Evolutionary conservation across 805 yeast species (phyloP).

Genomic region (Torulaspora quercuum): DNA sequence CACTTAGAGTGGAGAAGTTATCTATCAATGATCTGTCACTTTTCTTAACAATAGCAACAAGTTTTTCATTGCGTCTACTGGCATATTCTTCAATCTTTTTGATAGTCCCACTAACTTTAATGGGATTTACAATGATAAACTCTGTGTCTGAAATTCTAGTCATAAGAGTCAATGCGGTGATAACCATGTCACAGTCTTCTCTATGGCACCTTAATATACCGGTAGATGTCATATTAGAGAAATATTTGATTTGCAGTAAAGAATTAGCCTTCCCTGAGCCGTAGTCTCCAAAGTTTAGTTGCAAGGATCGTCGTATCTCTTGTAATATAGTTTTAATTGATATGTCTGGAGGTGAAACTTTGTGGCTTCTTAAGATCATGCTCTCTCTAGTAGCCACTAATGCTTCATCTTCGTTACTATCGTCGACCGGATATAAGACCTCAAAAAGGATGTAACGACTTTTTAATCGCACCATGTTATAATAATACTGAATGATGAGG

Average conservation of each 20-base stretch:
- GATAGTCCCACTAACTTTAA: slow-evolving; percentile 81
- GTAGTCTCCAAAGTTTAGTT: slow-evolving; percentile 69
- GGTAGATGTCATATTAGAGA: slow-evolving; percentile 73
- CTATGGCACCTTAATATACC: slow-evolving; percentile 80
- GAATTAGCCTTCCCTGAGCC: slow-evolving; percentile 66
- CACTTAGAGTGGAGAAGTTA: slow-evolving; percentile 16
- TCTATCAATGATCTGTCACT: slow-evolving; percentile 10
- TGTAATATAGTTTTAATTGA: slow-evolving; percentile 49
- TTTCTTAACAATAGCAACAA: slow-evolving; percentile 19
- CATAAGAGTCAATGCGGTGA: slow-evolving; percentile 64
- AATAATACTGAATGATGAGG: too few relatives aligned
- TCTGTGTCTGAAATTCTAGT: slow-evolving; percentile 46
- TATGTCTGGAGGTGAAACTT: slow-evolving; percentile 47
- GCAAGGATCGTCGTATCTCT: slow-evolving; percentile 53
- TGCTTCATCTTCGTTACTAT: slow-evolving; percentile 13
- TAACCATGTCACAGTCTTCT: slow-evolving; percentile 55
- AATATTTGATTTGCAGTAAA: slow-evolving; percentile 67
- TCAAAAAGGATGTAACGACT: slow-evolving; percentile 83
- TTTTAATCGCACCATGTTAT: slow-evolving; percentile 78
- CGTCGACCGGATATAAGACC: slow-evolving; percentile 57
- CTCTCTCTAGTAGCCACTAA: slow-evolving; percentile 9
- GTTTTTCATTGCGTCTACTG: slow-evolving; percentile 42
- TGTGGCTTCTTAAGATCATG: slow-evolving; percentile 46
- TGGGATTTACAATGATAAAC: slow-evolving; percentile 53
- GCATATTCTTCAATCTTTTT: slow-evolving; percentile 75